Evolutionary conservation across 2,329 filamentous ascomycete species (phyloP).

Genomic region (Ophiostoma tasmaniense): DNA sequence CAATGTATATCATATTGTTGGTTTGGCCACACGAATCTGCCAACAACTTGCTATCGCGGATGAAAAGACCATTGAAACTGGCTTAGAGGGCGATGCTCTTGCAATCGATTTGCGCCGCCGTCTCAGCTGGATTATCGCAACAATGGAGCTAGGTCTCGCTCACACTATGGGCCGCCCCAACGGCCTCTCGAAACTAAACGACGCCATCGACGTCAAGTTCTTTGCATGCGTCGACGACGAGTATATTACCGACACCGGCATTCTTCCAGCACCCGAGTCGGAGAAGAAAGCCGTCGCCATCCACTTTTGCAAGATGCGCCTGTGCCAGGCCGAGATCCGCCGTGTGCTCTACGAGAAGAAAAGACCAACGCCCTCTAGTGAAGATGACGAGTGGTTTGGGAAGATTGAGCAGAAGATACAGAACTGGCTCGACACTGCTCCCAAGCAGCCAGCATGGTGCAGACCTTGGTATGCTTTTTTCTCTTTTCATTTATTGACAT

Average conservation of each 20-base stretch:
- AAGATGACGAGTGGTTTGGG: conserved; percentile 79
- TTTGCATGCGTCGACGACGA: conserved; percentile 76
- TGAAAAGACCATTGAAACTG: conserved; percentile 73
- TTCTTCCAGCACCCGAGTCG: conserved; percentile 62
- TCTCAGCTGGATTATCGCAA: conserved; percentile 77
- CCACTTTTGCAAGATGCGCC: conserved; percentile 86
- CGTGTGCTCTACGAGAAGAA: conserved; percentile 81
- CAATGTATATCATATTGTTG: conserved; percentile 87
- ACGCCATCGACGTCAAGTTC: conserved; percentile 77
- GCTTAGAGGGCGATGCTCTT: conserved; percentile 55
- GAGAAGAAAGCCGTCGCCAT: conserved; percentile 83
- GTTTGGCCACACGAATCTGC: conserved; percentile 76
- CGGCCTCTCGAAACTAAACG: conserved; percentile 71
- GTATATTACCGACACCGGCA: conserved; percentile 69
- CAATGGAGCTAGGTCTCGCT: conserved; percentile 82
- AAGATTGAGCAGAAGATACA: conserved; percentile 71
- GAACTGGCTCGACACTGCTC: conserved; percentile 69
- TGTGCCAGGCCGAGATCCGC: conserved; percentile 80
- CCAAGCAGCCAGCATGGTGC: conserved; percentile 62
- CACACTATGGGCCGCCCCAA: conserved; percentile 82
- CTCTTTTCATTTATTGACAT: conserved; percentile 2
- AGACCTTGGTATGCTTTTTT: conserved; percentile 60
- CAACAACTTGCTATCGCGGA: conserved; percentile 83
- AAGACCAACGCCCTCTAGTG: conserved; percentile 63
- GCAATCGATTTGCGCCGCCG: conserved; percentile 84